These are phyloP conservation scores for Neoboletus subvelutipes DNA, from an alignment of 768 basidiomycete genomes.

Conservation along the genomic window DNA sequence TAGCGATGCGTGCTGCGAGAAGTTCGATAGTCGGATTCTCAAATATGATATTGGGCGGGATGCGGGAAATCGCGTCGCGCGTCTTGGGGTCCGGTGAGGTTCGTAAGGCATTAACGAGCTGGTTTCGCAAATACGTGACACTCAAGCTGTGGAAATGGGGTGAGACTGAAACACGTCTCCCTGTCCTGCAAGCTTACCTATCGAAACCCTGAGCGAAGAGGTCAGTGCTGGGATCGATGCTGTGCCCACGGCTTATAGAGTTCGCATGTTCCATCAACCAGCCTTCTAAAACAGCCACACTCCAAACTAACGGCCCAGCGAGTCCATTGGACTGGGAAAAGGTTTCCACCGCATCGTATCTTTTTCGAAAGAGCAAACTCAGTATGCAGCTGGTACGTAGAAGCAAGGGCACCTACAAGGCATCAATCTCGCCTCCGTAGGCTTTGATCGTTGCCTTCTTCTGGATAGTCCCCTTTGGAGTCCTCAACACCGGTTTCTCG, in stretches of 20 bases:
- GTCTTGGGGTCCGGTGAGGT: constrained; percentile 25
- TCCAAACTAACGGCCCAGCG: constrained; percentile 5
- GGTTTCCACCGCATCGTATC: constrained; percentile 7
- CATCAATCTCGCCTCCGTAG: constrained; percentile 24
- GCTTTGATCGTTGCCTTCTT: constrained; percentile 15
- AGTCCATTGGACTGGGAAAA: neutral
- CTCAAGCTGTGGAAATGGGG: constrained; percentile 16
- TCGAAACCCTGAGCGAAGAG: constrained; percentile 36
- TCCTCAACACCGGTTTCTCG: constrained; percentile 40
- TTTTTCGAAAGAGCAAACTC: neutral
- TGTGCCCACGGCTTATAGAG: neutral
- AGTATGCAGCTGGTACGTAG: too few species aligned
- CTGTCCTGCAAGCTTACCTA: constrained; percentile 17
- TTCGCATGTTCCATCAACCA: constrained; percentile 10
- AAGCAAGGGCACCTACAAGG: constrained; percentile 11
- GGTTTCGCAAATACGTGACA: constrained; percentile 20
- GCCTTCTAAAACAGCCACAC: neutral
- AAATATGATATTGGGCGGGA: constrained; percentile 35
- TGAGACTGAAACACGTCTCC: neutral
- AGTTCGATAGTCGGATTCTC: constrained; percentile 37
- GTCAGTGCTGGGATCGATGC: constrained; percentile 3
- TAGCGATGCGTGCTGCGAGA: constrained; percentile 5
- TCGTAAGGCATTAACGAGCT: constrained; percentile 13
- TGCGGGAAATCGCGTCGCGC: constrained; percentile 15
- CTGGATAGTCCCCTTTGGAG: constrained; percentile 30